Conservation (phyloP, 768 basidiomycete genomes). For the Suillus subluteus region DNA sequence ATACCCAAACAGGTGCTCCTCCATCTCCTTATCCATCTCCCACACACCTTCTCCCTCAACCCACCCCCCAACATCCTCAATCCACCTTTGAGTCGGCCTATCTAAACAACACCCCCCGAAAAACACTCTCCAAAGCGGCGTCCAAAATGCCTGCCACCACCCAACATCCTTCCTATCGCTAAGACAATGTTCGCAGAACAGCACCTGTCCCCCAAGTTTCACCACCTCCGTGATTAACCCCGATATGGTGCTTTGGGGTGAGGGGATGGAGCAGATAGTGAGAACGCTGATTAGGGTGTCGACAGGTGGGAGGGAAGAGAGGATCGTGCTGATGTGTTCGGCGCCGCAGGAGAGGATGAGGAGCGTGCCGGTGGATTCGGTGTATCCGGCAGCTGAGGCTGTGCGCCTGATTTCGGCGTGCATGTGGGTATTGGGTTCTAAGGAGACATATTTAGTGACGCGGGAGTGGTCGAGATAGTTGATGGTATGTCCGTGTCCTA, state of each 20-base stretch:
- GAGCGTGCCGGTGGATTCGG: constrained; percentile 53
- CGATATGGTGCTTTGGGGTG: constrained; percentile 50
- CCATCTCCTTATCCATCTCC: constrained; percentile 52
- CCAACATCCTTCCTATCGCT: constrained; percentile 55
- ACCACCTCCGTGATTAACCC: constrained; percentile 55
- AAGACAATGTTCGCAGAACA: constrained; percentile 74
- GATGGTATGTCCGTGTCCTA: constrained; percentile 63
- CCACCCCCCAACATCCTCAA: constrained; percentile 55
- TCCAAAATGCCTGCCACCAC: constrained; percentile 78
- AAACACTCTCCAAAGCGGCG: constrained; percentile 61
- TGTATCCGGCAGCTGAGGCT: constrained; percentile 55
- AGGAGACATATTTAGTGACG: constrained; percentile 67
- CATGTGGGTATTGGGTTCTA: constrained; percentile 74
- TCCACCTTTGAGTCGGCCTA: constrained; percentile 52
- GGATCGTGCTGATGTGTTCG: constrained; percentile 55
- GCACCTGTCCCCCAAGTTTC: constrained; percentile 62
- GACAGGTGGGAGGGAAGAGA: constrained; percentile 45
- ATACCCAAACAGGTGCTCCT: constrained; percentile 66
- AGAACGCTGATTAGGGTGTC: constrained; percentile 69
- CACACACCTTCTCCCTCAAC: constrained; percentile 42
- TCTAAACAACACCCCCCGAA: constrained; percentile 72
- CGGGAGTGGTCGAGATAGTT: constrained; percentile 57
- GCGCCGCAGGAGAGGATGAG: constrained; percentile 66
- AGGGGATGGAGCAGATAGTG: constrained; percentile 66
- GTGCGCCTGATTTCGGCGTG: constrained; percentile 53